phyloP scores from a whole-genome alignment of 208 protist species.

The Trypanosoma scelopori region DNA sequence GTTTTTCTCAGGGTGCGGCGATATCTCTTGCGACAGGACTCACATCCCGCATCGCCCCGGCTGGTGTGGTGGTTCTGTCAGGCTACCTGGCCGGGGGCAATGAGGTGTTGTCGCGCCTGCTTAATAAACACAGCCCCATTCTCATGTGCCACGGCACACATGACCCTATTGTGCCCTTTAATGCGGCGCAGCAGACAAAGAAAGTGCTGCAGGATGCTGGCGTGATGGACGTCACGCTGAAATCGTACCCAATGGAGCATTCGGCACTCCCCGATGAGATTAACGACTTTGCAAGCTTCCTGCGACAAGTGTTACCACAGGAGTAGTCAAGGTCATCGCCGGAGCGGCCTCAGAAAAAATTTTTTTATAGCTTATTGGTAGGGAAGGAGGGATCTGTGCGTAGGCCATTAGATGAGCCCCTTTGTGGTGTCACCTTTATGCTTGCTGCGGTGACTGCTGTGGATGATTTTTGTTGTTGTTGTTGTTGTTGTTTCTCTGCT shows the following conservation, averaged over 20 bases:
- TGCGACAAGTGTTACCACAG: constrained; percentile 51
- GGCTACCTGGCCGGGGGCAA: constrained; percentile 68
- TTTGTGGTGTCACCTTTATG: not conserved
- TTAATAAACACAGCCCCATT: constrained; percentile 40
- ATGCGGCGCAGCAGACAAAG: constrained; percentile 45
- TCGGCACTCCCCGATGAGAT: constrained; percentile 68
- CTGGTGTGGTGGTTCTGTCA: constrained; percentile 71
- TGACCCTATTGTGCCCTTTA: constrained; percentile 77
- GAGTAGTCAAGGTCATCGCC: constrained; percentile 6
- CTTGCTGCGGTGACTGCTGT: too few relatives aligned
- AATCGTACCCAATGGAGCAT: constrained; percentile 87
- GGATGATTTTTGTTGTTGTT: too few relatives aligned
- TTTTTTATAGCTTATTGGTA: too few relatives aligned
- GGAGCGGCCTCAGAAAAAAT: too few relatives aligned
- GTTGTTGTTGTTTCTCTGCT: not conserved
- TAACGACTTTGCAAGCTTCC: constrained; percentile 57
- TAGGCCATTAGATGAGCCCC: not conserved
- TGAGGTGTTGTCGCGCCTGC: constrained; percentile 48
- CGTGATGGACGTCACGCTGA: constrained; percentile 41
- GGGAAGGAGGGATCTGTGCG: too few relatives aligned
- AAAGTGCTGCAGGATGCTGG: constrained; percentile 42
- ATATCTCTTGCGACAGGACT: constrained; percentile 75
- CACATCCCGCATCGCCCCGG: constrained; percentile 51
- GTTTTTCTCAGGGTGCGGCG: constrained; percentile 92
- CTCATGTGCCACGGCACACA: constrained; percentile 78